These are phyloP conservation scores for Huiozyma naganishii DNA, from an alignment of 805 yeast genomes.

Conservation along the genomic window DNA sequence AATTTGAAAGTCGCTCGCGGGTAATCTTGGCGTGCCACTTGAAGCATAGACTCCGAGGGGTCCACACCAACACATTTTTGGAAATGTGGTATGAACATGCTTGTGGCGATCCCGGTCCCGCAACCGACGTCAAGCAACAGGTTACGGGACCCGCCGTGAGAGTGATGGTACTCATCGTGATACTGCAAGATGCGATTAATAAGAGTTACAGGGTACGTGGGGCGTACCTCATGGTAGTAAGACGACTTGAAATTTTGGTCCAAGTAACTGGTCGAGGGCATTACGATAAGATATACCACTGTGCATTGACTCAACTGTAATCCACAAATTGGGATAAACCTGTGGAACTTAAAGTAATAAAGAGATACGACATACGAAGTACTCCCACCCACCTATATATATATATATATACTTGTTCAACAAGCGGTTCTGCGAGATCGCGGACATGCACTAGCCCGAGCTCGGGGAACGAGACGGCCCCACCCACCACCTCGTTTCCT, in stretches of 20 bases:
- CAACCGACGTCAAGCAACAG: constrained; percentile 50
- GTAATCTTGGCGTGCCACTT: constrained; percentile 24
- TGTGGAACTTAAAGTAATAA: too few relatives aligned
- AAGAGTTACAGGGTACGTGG: constrained; percentile 44
- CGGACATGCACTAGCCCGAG: too few relatives aligned
- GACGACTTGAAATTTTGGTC: constrained; percentile 6
- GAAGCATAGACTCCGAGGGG: constrained; percentile 43
- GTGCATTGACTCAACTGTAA: too few relatives aligned
- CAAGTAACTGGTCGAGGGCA: constrained; percentile 8
- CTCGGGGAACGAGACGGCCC: too few relatives aligned
- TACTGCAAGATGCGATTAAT: constrained; percentile 33
- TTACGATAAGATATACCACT: neutral
- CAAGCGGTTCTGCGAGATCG: too few relatives aligned
- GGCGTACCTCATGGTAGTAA: constrained; percentile 8
- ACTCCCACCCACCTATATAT: too few relatives aligned
- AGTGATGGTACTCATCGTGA: constrained; percentile 24
- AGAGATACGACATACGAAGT: too few relatives aligned
- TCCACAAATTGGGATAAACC: too few relatives aligned
- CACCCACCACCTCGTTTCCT: too few relatives aligned
- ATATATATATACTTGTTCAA: too few relatives aligned
- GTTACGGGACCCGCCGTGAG: constrained; percentile 6
- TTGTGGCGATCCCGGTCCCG: constrained; percentile 61
- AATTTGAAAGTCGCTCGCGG: neutral
- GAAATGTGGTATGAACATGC: constrained; percentile 28
- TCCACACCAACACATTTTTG: constrained; percentile 46